A percentile compares a stretch with the other conserved stretches of the same genome.
These are phyloP conservation scores for Quercus gilva DNA, from an alignment of 306 rosid genomes.

Conservation along the genomic window DNA sequence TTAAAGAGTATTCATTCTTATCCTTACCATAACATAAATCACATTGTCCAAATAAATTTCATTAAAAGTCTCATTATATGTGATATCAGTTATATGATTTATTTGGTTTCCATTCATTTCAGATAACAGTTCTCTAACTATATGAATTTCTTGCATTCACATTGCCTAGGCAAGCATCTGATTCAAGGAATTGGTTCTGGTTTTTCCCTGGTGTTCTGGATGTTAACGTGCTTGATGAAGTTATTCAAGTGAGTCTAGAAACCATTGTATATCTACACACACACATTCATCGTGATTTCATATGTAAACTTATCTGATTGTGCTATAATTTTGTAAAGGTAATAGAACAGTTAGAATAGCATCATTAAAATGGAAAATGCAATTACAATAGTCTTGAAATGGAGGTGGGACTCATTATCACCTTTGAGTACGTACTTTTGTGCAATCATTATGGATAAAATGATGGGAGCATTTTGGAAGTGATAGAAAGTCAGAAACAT, in stretches of 20 bases:
- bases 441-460: neutral
- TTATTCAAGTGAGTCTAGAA: conserved; percentile 48
- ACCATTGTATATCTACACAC: neutral
- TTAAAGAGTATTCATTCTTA: too few species aligned
- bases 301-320: neutral
- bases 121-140: conserved; percentile 1
- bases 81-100: neutral
- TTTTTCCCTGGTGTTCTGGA: conserved; percentile 54
- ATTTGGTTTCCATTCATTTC: neutral
- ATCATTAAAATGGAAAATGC: neutral
- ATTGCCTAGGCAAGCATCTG: conserved; percentile 56
- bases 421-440: neutral
- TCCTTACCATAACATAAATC: too few species aligned
- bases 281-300: neutral
- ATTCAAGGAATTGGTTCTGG: conserved; percentile 86
- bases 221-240: conserved; percentile 59
- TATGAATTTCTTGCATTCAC: neutral
- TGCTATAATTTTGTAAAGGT: neutral
- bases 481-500: neutral
- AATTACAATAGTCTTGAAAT: neutral
- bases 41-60: too few species aligned
- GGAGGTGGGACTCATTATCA: neutral
- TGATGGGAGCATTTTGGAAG: neutral
- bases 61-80: neutral
- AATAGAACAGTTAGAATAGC: neutral